These are phyloP conservation scores for Crithidia sp. DNA, from an alignment of 208 protist genomes.

Conservation along the genomic window DNA sequence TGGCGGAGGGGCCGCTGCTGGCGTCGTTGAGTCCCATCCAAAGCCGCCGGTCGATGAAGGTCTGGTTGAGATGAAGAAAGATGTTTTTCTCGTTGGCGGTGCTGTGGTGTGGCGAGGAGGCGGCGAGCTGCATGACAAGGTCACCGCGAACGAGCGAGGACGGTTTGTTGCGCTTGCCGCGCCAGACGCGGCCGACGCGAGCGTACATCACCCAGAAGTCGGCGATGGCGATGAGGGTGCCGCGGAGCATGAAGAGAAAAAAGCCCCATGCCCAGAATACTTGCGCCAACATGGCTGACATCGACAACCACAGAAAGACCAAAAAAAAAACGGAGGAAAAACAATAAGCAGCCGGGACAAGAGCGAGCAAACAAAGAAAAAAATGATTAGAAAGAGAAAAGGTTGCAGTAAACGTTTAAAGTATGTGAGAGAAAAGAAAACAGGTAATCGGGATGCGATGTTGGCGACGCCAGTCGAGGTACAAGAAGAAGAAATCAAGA, in stretches of 20 bases:
- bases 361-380: too few relatives aligned
- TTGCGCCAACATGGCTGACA: conserved; percentile 4
- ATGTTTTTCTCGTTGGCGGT: conserved; percentile 39
- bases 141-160: conserved; percentile 57
- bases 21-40: conserved; percentile 52
- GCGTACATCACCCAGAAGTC: conserved; percentile 71
- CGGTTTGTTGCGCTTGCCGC: conserved; percentile 34
- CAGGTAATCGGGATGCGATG: too few relatives aligned
- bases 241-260: conserved; percentile 57
- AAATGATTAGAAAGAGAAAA: too few relatives aligned
- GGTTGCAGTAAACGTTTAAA: too few relatives aligned
- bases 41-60: conserved; percentile 63
- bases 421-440: too few relatives aligned
- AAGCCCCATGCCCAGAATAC: conserved; percentile 35
- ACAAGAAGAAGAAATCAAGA: too few relatives aligned
- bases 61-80: conserved; percentile 56
- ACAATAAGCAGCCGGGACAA: too few relatives aligned
- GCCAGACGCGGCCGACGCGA: conserved; percentile 56
- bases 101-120: conserved; percentile 55
- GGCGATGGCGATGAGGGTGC: conserved; percentile 49
- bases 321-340: not conserved
- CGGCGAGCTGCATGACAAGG: conserved; percentile 70
- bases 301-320: not conserved
- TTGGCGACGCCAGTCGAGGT: too few relatives aligned
- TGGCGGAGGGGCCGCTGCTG: conserved; percentile 45